Evolutionary conservation across 2,329 filamentous ascomycete species (phyloP), one percentile per base, ranked within the genome.

Genomic region (Thermothelomyces thermophilus): DNA sequence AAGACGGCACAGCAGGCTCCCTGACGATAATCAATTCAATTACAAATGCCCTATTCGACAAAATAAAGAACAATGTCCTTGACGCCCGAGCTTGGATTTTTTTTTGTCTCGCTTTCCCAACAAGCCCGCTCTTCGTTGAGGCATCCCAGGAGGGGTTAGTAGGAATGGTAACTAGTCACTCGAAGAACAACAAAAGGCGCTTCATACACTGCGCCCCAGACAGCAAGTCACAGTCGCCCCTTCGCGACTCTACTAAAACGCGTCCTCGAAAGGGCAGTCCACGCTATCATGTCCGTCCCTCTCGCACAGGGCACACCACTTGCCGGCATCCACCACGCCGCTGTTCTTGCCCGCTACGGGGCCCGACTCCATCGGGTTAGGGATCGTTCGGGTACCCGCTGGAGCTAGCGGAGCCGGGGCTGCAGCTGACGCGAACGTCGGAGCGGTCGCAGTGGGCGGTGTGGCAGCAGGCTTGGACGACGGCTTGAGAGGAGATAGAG

Each of bases 231-330:
- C 24, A 26, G 24, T 9, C 9, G 24, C 24, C 24, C 24, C 24
- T 5, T 26, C 24, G 9, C 9, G 24, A 9, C 24, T 5, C 24
- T 5, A 26, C 9, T 26, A 26, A 9, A 84, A 86, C 26, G 82
- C 82, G 67, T 94, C 89, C 70, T 95, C 90, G 68, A 95, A 86
- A 11, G 90, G 90, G 68, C 90, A 95, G 67, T 94, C 89, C 54
- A 95, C 90, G 63, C 91, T 96, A 68, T 96, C 87, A 66, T 98
- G 93, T 13, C 93, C 93, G 63, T 98, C 93, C 55, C 88, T 82
- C 73, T 98, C 93, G 66, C 93, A 98, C 39, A 97, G 75, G 14
- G 93, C 93, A 68, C 93, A 98, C 93, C 93, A 98, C 70, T 95
- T 96, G 55, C 84, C 80, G 48, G 84, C 80, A 62, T 97, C 89